Evolutionary conservation across 306 rosid species (phyloP).

Genomic region (Cucurbita maxima): DNA sequence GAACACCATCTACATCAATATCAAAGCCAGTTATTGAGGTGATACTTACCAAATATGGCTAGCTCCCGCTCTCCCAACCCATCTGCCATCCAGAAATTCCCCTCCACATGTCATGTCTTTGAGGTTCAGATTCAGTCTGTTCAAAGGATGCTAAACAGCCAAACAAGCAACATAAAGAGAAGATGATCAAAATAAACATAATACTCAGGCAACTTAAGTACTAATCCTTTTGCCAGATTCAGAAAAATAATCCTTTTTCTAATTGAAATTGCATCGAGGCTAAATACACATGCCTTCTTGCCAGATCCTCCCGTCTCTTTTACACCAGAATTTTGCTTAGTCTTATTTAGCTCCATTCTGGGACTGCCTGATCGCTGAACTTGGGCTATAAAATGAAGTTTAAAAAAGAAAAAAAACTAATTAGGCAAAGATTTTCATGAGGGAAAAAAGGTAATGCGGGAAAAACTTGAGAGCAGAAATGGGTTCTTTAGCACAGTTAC

Average conservation of each 20-base stretch:
- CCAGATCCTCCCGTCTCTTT: slow-evolving; percentile 30
- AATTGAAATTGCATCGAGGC: not conserved
- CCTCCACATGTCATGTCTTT: slow-evolving; percentile 2
- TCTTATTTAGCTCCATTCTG: slow-evolving; percentile 51
- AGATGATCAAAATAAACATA: slow-evolving; percentile 16
- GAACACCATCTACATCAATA: slow-evolving; percentile 13
- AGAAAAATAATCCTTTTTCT: not conserved
- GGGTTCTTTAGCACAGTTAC: slow-evolving; percentile 57
- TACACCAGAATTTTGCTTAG: not conserved
- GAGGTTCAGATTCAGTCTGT: slow-evolving; percentile 29
- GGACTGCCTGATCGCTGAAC: slow-evolving; percentile 22
- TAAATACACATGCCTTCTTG: slow-evolving; percentile 26
- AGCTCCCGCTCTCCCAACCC: not conserved
- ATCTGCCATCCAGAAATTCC: not conserved
- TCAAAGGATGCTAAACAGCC: slow-evolving; percentile 24
- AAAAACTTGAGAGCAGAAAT: slow-evolving; percentile 43
- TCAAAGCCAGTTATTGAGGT: slow-evolving; percentile 19
- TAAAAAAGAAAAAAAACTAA: slow-evolving; percentile 6
- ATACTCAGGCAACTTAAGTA: not conserved
- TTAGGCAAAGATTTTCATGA: slow-evolving; percentile 17
- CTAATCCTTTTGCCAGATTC: not conserved
- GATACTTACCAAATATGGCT: slow-evolving; percentile 22
- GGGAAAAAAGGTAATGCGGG: slow-evolving; percentile 25
- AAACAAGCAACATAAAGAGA: slow-evolving; percentile 43
- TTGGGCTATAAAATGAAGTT: slow-evolving; percentile 35